A percentile compares a stretch with the other conserved stretches of the same genome.
Conservation (phyloP, 2,329 filamentous ascomycete species). For the Diaporthe ampelina region DNA sequence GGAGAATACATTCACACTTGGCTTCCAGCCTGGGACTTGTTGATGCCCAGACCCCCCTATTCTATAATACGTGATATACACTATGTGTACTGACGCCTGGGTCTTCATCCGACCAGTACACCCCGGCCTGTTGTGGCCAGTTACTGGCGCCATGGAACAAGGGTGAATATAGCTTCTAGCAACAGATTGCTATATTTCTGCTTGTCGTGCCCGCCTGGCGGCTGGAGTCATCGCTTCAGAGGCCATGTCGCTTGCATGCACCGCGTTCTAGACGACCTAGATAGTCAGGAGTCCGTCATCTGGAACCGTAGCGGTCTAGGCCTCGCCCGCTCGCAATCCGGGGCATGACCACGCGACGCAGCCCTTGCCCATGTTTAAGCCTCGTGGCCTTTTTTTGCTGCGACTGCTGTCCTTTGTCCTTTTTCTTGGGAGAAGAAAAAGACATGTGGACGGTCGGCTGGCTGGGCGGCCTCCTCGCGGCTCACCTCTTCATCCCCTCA, state of each 20-base stretch:
- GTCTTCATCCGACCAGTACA: background rate
- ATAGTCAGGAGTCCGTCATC: background rate
- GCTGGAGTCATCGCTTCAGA: background rate
- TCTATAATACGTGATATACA: constrained; percentile 10
- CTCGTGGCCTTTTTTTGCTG: background rate
- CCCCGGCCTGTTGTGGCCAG: background rate
- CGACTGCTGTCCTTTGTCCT: background rate
- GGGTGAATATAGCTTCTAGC: background rate
- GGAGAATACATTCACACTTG: constrained; percentile 1
- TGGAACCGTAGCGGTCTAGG: background rate
- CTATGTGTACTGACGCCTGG: background rate
- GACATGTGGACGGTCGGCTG: background rate
- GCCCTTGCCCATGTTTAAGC: background rate
- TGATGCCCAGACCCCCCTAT: background rate
- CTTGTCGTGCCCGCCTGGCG: background rate
- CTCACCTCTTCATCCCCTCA: background rate
- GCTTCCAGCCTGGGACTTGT: background rate
- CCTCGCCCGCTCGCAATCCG: background rate
- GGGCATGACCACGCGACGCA: background rate
- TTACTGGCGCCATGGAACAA: background rate
- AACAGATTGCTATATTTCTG: background rate
- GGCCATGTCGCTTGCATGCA: background rate
- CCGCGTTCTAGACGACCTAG: background rate
- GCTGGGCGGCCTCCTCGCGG: background rate
- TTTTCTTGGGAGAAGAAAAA: no score